Percentiles rank a stretch among this genome's conserved stretches.
phyloP scores from a whole-genome alignment of 139 green algal species.

The Raphidocelis subcapitata region DNA sequence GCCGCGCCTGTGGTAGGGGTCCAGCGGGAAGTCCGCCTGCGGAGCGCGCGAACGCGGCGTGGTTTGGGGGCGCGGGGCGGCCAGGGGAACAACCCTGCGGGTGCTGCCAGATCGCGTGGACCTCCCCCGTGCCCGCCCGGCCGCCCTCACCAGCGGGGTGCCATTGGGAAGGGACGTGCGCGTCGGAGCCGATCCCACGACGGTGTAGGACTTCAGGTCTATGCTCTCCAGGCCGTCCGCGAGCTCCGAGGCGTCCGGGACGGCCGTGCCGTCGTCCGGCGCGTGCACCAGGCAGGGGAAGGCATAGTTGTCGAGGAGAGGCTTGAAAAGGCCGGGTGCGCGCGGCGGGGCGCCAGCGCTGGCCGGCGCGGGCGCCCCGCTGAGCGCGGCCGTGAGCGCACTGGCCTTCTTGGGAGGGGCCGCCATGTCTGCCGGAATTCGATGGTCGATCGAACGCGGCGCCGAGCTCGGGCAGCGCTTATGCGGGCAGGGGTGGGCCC shows the following conservation, averaged over 20 bases:
- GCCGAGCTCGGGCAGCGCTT: too few species aligned
- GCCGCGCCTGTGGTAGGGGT: slow-evolving; percentile 57
- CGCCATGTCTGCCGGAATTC: too few species aligned
- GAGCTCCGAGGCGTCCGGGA: not conserved
- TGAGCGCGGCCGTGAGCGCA: too few species aligned
- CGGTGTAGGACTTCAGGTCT: slow-evolving; percentile 17
- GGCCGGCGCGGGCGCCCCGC: too few species aligned
- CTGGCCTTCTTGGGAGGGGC: too few species aligned
- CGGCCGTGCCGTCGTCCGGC: slow-evolving; percentile 21
- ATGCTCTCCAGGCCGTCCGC: slow-evolving; percentile 13
- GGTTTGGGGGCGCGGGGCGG: not conserved
- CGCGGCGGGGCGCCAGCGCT: too few species aligned
- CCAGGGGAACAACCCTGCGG: not conserved
- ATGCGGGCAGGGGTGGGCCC: too few species aligned
- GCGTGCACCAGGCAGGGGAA: slow-evolving; percentile 35
- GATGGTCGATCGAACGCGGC: too few species aligned
- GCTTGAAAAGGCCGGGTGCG: too few species aligned
- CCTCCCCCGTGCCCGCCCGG: too few species aligned
- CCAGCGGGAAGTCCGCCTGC: slow-evolving; percentile 79
- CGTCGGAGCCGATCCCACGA: slow-evolving; percentile 47
- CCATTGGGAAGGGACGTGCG: slow-evolving; percentile 37
- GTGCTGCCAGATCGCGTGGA: not conserved
- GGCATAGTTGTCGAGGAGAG: not conserved
- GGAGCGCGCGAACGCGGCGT: not conserved
- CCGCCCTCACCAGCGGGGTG: slow-evolving; percentile 26